phyloP scores from a whole-genome alignment of 306 rosid genomes.

The Dryas drummondii region DNA sequence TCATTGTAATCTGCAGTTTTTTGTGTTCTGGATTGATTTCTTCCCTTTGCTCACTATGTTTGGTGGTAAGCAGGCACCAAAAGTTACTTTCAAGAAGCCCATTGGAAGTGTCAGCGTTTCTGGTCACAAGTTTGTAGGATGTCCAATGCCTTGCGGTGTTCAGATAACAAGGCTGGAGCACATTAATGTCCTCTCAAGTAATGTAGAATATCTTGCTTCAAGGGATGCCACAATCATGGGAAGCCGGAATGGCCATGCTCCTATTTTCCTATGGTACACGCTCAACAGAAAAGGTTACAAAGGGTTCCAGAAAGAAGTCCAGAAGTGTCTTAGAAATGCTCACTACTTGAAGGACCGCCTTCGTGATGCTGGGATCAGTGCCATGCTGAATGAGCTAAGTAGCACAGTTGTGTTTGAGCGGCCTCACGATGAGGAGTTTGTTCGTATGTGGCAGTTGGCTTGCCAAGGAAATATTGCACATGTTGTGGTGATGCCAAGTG shows the following conservation, averaged over 20 bases:
- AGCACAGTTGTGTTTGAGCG: slow-evolving; percentile 65
- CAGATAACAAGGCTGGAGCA: slow-evolving; percentile 54
- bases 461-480: slow-evolving; percentile 65
- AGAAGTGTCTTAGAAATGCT: slow-evolving; percentile 63
- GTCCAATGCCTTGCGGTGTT: slow-evolving; percentile 62
- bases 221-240: slow-evolving; percentile 78
- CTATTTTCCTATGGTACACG: slow-evolving; percentile 72
- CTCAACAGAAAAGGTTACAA: slow-evolving; percentile 54
- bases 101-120: slow-evolving; percentile 53
- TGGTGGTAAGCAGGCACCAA: slow-evolving; percentile 48
- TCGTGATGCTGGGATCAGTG: slow-evolving; percentile 46
- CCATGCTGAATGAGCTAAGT: slow-evolving; percentile 63
- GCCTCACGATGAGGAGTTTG: slow-evolving; percentile 52
- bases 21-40: neutral
- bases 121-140: slow-evolving; percentile 63
- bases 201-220: slow-evolving; percentile 67
- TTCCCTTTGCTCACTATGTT: neutral
- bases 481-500: slow-evolving; percentile 63
- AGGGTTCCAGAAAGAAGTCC: slow-evolving; percentile 67
- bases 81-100: slow-evolving; percentile 53
- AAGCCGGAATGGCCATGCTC: slow-evolving; percentile 67
- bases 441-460: slow-evolving; percentile 58
- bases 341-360: slow-evolving; percentile 49
- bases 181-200: slow-evolving; percentile 48
- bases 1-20: neutral